Conservation (phyloP, 495 filamentous ascomycete species). For the Pseudoneurospora amorphoporcata region DNA sequence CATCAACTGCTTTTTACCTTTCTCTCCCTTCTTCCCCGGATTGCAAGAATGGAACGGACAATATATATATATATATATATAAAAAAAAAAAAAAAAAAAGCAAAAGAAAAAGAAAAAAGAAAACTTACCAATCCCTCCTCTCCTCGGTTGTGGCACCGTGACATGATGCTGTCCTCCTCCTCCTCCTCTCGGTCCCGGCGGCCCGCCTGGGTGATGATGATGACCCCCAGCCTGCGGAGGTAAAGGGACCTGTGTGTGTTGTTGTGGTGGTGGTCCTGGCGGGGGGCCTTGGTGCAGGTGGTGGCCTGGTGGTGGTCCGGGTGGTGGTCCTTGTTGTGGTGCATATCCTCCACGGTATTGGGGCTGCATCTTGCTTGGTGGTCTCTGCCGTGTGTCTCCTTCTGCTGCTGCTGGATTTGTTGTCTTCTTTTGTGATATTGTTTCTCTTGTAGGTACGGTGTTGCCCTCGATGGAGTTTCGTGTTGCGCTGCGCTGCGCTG, state of each 20-base stretch:
- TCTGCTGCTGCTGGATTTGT: too few species aligned
- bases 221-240: conserved; percentile 17
- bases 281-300: background rate
- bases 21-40: background rate
- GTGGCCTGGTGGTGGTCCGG: background rate
- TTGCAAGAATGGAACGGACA: too few species aligned
- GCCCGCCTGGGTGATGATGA: conserved; percentile 1
- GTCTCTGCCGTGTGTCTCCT: background rate
- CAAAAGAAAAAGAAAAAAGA: background rate
- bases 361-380: conserved; percentile 31
- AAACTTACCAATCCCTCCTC: conserved; percentile 40
- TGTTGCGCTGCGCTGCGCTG: background rate
- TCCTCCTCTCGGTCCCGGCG: background rate
- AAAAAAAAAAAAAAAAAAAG: conserved; percentile 3
- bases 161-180: conserved; percentile 11
- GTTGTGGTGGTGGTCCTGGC: background rate
- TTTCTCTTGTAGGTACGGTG: background rate
- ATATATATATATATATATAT: too few species aligned
- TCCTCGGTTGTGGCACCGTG: conserved; percentile 26
- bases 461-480: background rate
- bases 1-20: background rate
- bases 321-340: conserved; percentile 4
- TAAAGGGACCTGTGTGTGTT: conserved; percentile 22
- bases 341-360: conserved; percentile 35
- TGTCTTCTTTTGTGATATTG: background rate